Evolutionary conservation across 2,329 filamentous ascomycete genomes (phyloP).

Genomic region (Aciculosporium take): DNA sequence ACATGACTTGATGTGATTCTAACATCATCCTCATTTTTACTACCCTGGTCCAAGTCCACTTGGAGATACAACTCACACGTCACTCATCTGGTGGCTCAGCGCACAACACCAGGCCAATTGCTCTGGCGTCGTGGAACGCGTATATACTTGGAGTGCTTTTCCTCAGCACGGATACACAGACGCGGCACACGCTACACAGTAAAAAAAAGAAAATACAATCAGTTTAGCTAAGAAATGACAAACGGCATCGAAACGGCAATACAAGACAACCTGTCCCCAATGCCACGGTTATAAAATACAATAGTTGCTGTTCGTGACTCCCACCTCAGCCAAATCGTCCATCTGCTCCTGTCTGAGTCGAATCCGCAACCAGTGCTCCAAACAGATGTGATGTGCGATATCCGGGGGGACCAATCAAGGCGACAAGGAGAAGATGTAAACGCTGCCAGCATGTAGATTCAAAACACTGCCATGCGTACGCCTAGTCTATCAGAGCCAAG

Average conservation of each 20-base stretch:
- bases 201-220: conserved; percentile 21
- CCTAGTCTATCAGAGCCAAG: conserved; percentile 6
- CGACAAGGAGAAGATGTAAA: conserved; percentile 9
- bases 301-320: conserved; percentile 19
- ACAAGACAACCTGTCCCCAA: conserved; percentile 17
- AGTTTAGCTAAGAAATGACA: conserved; percentile 26
- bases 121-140: no score
- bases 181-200: conserved; percentile 4
- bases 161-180: no score
- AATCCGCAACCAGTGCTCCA: conserved; percentile 18
- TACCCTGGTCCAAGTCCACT: no score
- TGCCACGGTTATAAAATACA: conserved; percentile 28
- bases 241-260: conserved; percentile 19
- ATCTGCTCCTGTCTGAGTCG: conserved; percentile 21
- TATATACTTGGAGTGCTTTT: no score
- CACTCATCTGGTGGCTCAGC: no score
- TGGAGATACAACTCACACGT: no score
- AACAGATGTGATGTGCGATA: conserved; percentile 16
- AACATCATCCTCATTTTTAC: not conserved
- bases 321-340: conserved; percentile 14
- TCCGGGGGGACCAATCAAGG: conserved; percentile 13
- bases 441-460: conserved; percentile 8
- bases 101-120: no score
- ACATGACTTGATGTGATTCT: not conserved
- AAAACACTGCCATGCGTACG: conserved; percentile 9